phyloP scores from a whole-genome alignment of 306 rosid species.

The Citrullus amarus region DNA sequence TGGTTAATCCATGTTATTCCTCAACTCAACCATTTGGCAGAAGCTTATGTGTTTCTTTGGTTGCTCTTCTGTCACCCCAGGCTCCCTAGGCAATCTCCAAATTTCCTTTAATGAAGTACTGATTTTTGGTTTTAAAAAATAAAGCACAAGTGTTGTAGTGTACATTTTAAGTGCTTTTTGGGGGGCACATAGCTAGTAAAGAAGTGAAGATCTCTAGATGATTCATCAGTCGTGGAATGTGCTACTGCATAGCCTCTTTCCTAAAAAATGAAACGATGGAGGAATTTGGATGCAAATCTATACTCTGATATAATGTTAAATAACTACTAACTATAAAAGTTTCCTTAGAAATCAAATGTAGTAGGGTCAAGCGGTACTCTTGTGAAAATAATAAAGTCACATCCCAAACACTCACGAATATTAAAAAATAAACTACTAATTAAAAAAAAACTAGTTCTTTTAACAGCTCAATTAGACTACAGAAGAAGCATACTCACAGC shows the following conservation, averaged over 20 bases:
- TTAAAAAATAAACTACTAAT: not conserved
- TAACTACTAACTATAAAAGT: not conserved
- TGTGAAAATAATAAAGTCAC: not conserved
- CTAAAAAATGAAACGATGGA: not conserved
- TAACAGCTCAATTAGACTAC: not conserved
- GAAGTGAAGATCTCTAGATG: not conserved
- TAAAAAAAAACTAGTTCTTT: not conserved
- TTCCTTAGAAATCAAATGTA: not conserved
- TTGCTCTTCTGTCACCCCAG: not conserved
- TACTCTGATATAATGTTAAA: not conserved
- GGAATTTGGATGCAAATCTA: not conserved
- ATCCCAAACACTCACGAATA: not conserved
- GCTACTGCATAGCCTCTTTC: not conserved
- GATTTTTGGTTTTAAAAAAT: not conserved
- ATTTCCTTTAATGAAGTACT: not conserved
- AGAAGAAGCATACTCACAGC: slow-evolving; percentile 29
- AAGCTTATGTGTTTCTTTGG: not conserved
- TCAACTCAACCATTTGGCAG: not conserved
- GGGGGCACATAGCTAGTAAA: not conserved
- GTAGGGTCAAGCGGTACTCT: not conserved
- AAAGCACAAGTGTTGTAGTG: not conserved
- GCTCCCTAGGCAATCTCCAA: not conserved
- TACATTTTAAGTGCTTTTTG: not conserved
- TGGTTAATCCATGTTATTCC: not conserved
- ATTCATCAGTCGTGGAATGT: not conserved